Percentiles rank a stretch among this genome's conserved stretches.
Evolutionary conservation across 768 basidiomycete genomes (phyloP).

Genomic region (Serendipita indica): DNA sequence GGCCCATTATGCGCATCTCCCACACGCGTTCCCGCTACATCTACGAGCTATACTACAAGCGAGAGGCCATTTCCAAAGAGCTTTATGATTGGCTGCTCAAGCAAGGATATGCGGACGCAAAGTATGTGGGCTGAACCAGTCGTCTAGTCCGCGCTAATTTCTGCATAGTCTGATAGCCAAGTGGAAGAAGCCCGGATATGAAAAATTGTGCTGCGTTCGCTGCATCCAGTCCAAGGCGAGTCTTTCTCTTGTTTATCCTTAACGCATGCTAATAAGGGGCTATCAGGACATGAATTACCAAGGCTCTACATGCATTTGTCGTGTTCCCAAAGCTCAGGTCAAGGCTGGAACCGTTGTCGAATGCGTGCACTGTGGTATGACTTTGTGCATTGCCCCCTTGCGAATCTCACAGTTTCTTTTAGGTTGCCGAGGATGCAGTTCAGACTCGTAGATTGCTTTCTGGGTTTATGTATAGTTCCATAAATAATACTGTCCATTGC

Average conservation of each 20-base stretch:
- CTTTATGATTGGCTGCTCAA: constrained; percentile 97
- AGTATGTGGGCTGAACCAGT: constrained; percentile 32
- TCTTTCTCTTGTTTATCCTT: neutral
- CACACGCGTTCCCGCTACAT: constrained; percentile 94
- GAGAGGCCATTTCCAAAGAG: constrained; percentile 80
- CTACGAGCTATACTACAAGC: constrained; percentile 97
- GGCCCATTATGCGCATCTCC: constrained; percentile 98
- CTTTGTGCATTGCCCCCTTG: neutral
- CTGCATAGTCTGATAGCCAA: constrained; percentile 77
- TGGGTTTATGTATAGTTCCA: neutral
- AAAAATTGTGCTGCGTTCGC: constrained; percentile 91
- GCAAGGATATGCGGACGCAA: constrained; percentile 91
- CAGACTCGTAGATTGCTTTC: constrained; percentile 43
- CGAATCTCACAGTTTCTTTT: neutral
- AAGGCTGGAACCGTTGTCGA: constrained; percentile 84
- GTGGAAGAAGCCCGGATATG: constrained; percentile 98
- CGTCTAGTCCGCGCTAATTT: neutral
- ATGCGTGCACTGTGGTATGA: constrained; percentile 92
- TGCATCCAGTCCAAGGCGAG: constrained; percentile 87
- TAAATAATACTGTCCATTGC: constrained; percentile 14
- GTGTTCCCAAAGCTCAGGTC: constrained; percentile 90
- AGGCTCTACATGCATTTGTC: constrained; percentile 94
- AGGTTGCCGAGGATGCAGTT: constrained; percentile 88
- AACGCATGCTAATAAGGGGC: neutral
- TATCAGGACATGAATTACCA: constrained; percentile 95